These are phyloP conservation scores for Parachlorella kessleri DNA, from an alignment of 139 green algal species.

Conservation along the genomic window DNA sequence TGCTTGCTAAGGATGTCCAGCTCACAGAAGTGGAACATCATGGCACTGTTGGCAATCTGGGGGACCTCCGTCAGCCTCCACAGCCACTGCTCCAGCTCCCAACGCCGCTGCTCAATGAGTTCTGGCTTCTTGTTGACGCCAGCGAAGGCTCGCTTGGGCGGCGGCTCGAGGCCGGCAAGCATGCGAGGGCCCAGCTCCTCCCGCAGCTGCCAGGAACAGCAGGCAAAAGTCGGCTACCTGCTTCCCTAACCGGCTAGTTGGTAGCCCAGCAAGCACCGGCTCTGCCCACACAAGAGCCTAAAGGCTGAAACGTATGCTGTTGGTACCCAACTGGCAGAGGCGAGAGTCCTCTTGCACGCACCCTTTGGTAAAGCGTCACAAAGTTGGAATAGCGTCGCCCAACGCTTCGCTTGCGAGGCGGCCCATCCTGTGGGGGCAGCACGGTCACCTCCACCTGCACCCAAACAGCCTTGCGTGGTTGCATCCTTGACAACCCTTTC, in stretches of 20 bases:
- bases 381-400: slow-evolving; percentile 51
- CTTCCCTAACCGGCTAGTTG: too few species aligned
- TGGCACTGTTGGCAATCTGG: slow-evolving; percentile 47
- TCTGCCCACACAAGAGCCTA: too few species aligned
- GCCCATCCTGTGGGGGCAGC: slow-evolving; percentile 36
- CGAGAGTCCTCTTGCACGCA: too few species aligned
- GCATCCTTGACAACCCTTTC: too few species aligned
- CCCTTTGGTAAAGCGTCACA: slow-evolving; percentile 37
- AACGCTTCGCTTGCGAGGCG: slow-evolving; percentile 37
- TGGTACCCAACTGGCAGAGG: too few species aligned
- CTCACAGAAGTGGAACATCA: slow-evolving; percentile 74
- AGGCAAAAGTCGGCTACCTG: too few species aligned
- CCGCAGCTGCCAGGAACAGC: slow-evolving; percentile 31
- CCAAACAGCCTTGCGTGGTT: too few species aligned
- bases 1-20: too few species aligned
- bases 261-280: too few species aligned
- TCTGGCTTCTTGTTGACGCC: slow-evolving; percentile 51
- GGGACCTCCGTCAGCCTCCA: slow-evolving; percentile 65
- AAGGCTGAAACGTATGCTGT: too few species aligned
- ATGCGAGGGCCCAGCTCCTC: slow-evolving; percentile 40
- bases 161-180: slow-evolving; percentile 23
- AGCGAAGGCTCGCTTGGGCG: slow-evolving; percentile 23
- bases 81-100: slow-evolving; percentile 76
- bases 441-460: slow-evolving; percentile 47
- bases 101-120: slow-evolving; percentile 63